Percentiles rank a stretch among this genome's conserved stretches.
Conservation (phyloP, 2,329 filamentous ascomycete species). For the Colletotrichum sp. region DNA sequence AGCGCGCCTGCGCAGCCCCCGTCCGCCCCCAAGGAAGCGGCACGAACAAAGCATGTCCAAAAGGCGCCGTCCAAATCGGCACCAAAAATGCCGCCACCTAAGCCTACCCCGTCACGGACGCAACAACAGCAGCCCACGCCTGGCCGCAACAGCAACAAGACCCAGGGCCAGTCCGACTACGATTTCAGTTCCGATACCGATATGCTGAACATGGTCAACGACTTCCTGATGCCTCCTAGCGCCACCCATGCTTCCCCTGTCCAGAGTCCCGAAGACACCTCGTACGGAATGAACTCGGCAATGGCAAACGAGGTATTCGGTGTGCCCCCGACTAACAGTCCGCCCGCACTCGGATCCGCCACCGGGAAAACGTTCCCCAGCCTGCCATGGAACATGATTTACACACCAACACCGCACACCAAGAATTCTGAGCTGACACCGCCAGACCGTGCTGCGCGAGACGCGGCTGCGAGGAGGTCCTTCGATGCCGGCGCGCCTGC, state of each 20-base stretch:
- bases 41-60: not conserved
- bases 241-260: constrained; percentile 38
- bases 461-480: constrained; percentile 11
- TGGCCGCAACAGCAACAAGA: not conserved
- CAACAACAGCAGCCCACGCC: constrained; percentile 7
- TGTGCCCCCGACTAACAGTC: constrained; percentile 38
- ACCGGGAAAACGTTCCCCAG: constrained; percentile 41
- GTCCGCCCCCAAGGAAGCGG: not conserved
- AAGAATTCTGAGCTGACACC: constrained; percentile 18
- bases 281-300: constrained; percentile 60
- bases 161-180: constrained; percentile 12
- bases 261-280: constrained; percentile 45
- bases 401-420: constrained; percentile 21
- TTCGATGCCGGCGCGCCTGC: constrained; percentile 4
- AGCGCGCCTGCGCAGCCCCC: not conserved
- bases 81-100: not conserved
- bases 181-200: constrained; percentile 32
- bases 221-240: constrained; percentile 52
- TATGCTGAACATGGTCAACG: constrained; percentile 54
- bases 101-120: not conserved
- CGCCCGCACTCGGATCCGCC: constrained; percentile 34
- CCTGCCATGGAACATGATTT: constrained; percentile 59
- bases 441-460: constrained; percentile 6
- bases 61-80: not conserved
- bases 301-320: constrained; percentile 58